Evolutionary conservation across 116 monocot genomes (phyloP).

Genomic region (Trichopus zeylanicus): DNA sequence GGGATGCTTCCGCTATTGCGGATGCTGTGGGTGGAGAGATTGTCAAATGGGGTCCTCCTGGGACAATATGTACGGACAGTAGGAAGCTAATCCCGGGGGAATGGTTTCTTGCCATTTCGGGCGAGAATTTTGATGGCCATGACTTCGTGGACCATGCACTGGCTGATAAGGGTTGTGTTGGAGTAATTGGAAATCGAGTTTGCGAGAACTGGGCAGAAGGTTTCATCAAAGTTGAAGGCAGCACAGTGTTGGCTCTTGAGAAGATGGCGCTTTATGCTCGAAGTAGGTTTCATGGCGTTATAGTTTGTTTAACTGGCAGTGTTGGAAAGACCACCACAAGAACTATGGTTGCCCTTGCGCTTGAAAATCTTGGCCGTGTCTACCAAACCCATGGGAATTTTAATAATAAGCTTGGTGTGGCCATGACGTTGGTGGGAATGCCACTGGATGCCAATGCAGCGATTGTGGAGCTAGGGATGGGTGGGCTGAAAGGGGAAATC

Average conservation of each 20-base stretch:
- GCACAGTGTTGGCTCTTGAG: constrained; percentile 19
- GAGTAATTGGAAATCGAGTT: constrained; percentile 29
- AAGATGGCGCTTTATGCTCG: constrained; percentile 23
- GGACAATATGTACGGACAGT: constrained; percentile 24
- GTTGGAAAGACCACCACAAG: constrained; percentile 37
- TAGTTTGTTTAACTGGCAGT: constrained; percentile 28
- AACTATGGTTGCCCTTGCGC: constrained; percentile 24
- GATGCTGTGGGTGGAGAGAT: constrained; percentile 28
- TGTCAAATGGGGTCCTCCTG: constrained; percentile 12
- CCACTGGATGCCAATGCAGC: constrained; percentile 16
- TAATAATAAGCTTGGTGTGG: constrained; percentile 22
- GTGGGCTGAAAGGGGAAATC: constrained; percentile 20
- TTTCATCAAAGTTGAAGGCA: constrained; percentile 28
- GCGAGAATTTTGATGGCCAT: constrained; percentile 23
- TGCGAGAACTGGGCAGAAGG: constrained; percentile 16
- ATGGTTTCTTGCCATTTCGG: constrained; percentile 26
- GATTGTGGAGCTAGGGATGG: constrained; percentile 26
- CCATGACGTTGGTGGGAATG: constrained; percentile 21
- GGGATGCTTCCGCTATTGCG: constrained; percentile 21
- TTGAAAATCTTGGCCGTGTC: constrained; percentile 16
- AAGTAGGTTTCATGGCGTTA: constrained; percentile 14
- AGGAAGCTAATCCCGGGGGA: constrained; percentile 20
- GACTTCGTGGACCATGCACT: constrained; percentile 11
- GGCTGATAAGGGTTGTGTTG: constrained; percentile 22
- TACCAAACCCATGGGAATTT: constrained; percentile 26